Evolutionary conservation across 1,139 yeast species (phyloP).

Genomic region (Suhomyces bolitotheri): DNA sequence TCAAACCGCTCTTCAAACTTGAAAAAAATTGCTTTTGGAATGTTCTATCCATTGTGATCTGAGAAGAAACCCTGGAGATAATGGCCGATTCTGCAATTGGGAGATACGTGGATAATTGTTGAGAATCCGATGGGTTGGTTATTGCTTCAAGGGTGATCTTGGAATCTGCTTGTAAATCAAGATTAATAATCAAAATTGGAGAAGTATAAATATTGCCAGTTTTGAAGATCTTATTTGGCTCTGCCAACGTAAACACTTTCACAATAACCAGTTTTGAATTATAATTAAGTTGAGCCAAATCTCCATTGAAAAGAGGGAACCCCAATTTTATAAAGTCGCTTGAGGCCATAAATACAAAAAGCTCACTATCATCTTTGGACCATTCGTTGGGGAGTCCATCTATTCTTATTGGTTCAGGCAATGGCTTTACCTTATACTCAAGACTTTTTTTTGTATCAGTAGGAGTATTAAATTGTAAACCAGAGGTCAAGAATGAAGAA

Average conservation of each 20-base stretch:
- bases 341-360: conserved; percentile 55
- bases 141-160: conserved; percentile 30
- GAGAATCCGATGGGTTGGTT: conserved; percentile 8
- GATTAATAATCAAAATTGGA: conserved; percentile 61
- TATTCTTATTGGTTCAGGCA: conserved; percentile 31
- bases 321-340: conserved; percentile 57
- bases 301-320: conserved; percentile 65
- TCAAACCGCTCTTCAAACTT: conserved; percentile 64
- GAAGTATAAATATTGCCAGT: conserved; percentile 53
- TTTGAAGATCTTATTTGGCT: conserved; percentile 52
- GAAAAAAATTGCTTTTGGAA: conserved; percentile 66
- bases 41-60: conserved; percentile 65
- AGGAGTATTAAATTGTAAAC: conserved; percentile 26
- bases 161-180: conserved; percentile 37
- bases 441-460: conserved; percentile 2
- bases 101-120: conserved; percentile 16
- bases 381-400: conserved; percentile 27
- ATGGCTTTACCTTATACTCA: conserved; percentile 29
- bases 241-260: conserved; percentile 59
- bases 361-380: conserved; percentile 44
- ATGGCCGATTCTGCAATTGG: conserved; percentile 42
- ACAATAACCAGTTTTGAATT: conserved; percentile 34
- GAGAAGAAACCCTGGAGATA: conserved; percentile 69
- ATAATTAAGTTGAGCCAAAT: conserved; percentile 48
- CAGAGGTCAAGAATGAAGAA: conserved; percentile 37